Base-by-base conservation (phyloP, 257 asterid species). In the Petunia secreta region DNA sequence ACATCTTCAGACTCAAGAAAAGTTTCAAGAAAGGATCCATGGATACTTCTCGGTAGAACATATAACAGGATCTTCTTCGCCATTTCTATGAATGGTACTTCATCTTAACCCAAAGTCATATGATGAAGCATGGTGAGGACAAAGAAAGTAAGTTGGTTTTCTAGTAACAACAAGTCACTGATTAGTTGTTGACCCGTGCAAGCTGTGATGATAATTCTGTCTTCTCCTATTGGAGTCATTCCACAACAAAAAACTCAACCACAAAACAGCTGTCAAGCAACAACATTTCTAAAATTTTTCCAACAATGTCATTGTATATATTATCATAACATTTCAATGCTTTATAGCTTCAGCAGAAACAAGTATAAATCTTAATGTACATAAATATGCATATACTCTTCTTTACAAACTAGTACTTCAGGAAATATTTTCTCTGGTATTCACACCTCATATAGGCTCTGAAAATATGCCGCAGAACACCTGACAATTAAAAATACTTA, bases 211-310 rank as follows among this genome's bases (percentile, higher is more conserved):
- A 58, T 39, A 43, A 78, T 59, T 3, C 59, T 55, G 16, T 78
- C 82, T 34, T 68, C 34, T 16, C 34, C 52, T 38, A 6, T 25
- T 36, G 74, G 16, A 39, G 39, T 15, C 5, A 7, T 5, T 40
- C 55, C 78, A 5, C 41, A 53, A 15, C 38, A n/a, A 78, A 44
- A 4, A 79, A 75, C 73, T 83, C 85, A 10, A 83, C 69, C 2
- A 83, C 37, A 40, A 83, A 83, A 34, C 80, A 78, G 11, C 85
- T 77, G 50, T 83, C 83, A 39, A 71, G 60, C 60, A 79, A 48
- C 69, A 79, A n/a, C 63, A 79, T 78, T 64, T 79, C 77, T 3
- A 43, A 16, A 9, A 77, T 77, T n/a, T 60, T 8, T 0, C 43
- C 41, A 5, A 15, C 43, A 1, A 1, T 15, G n/a, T 38, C n/a